phyloP scores from a whole-genome alignment of 2,329 filamentous ascomycete species.

The Colletotrichum tropicicola region DNA sequence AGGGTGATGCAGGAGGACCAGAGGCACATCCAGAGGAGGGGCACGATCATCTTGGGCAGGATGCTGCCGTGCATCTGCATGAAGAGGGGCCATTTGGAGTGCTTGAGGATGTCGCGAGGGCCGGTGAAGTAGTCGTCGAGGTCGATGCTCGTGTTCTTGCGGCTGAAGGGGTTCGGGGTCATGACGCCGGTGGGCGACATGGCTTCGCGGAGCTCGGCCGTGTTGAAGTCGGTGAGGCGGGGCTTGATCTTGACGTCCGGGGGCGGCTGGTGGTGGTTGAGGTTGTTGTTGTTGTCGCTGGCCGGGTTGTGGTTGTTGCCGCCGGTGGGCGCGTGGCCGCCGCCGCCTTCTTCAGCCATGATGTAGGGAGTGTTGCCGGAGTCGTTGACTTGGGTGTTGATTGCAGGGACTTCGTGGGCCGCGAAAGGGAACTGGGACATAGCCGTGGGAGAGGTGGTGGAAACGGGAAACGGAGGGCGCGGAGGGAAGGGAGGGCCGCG shows the following conservation, averaged over 20 bases:
- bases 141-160: conserved; percentile 49
- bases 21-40: conserved; percentile 66
- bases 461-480: not conserved
- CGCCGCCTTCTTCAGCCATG: conserved; percentile 26
- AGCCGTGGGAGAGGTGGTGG: not conserved
- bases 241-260: conserved; percentile 16
- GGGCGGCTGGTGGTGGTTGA: not conserved
- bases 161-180: conserved; percentile 41
- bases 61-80: conserved; percentile 81
- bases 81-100: conserved; percentile 81
- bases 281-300: conserved; percentile 16
- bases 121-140: conserved; percentile 71
- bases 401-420: conserved; percentile 11
- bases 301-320: conserved; percentile 5
- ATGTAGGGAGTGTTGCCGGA: conserved; percentile 6
- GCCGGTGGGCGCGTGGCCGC: not conserved
- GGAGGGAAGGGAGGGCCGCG: not conserved
- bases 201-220: conserved; percentile 35
- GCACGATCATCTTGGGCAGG: conserved; percentile 77
- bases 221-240: conserved; percentile 13
- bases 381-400: conserved; percentile 10
- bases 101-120: conserved; percentile 74
- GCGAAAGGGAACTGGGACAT: conserved; percentile 10
- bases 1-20: conserved; percentile 75
- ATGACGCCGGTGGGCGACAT: conserved; percentile 42